Evolutionary conservation across 2,329 filamentous ascomycete genomes (phyloP), one percentile per base, ranked within the genome.

Genomic region (Curvularia sp.): DNA sequence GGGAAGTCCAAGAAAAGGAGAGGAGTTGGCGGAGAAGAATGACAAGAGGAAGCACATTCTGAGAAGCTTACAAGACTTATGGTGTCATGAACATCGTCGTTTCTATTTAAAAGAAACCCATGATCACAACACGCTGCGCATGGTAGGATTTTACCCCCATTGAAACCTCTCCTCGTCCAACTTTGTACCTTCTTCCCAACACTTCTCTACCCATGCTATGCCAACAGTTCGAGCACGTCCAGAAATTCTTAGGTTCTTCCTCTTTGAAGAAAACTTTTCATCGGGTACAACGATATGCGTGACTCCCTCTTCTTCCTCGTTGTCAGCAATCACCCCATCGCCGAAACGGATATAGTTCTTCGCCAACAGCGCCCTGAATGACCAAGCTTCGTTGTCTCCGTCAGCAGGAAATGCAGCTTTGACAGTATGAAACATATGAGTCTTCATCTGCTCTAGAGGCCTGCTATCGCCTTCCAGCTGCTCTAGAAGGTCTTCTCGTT

Each of bases 151-250:
- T 67, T 62, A 74, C 7, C 72, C 72, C 74, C 74, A 76, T 31
- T 73, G 72, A 47, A 72, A 77, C 31, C 73, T 65, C 51, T 76
- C 76, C 53, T 97, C 94, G 64, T 96, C 92, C 47, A 97, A 75
- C 60, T 90, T 71, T 0, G 92, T 96, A 63, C 82, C 84, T 74
- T 94, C 91, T 58, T 81, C 82, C 92, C 93, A 97, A 69, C 91
- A 91, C 52, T 90, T 87, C 50, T 88, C 84, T 0, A 97, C 78
- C 95, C 95, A 99, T 13, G 81, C 80, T 9, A 83, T 75, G 0
- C 80, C 84, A 2, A 97, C 89, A 6, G 94, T 77, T 63, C 91
- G 82, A 0, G 93, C 91, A 35, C 93, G 77, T 13, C 52, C 83
- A 75, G 50, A 26, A 8, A 69, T 49, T 18, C 58, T 61, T 20